A percentile compares a stretch with the other conserved stretches of the same genome.
These are phyloP conservation scores for Spatholobus suberectus DNA, from an alignment of 306 rosid genomes.

Conservation along the genomic window DNA sequence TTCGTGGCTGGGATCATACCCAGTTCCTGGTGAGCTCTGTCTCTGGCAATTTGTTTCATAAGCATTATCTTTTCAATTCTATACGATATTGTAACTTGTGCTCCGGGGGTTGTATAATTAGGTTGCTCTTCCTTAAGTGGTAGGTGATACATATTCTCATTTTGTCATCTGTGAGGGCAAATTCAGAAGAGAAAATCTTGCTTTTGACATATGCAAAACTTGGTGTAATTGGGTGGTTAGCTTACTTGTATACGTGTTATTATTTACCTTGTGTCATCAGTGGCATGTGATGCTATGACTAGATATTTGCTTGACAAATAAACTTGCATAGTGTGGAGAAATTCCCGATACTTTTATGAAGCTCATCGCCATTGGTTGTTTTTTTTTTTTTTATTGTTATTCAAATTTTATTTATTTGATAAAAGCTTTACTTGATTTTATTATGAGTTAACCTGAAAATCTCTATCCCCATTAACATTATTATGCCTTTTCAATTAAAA, in stretches of 20 bases:
- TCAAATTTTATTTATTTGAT: neutral
- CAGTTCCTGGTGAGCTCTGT: slow-evolving; percentile 75
- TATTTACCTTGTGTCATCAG: neutral
- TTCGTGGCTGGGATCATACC: slow-evolving; percentile 79
- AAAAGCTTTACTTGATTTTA: neutral
- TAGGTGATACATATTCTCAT: neutral
- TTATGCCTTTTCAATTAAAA: neutral
- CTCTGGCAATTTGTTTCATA: neutral
- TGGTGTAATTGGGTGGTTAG: slow-evolving; percentile 1
- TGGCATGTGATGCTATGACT: neutral
- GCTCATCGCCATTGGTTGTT: neutral
- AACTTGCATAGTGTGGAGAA: neutral
- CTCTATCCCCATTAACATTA: neutral
- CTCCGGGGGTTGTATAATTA: slow-evolving; percentile 11
- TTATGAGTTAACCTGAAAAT: neutral
- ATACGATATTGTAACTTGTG: neutral
- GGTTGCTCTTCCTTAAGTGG: neutral
- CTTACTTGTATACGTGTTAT: neutral
- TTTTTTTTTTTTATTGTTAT: neutral
- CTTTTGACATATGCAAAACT: slow-evolving; percentile 5
- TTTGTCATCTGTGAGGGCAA: neutral
- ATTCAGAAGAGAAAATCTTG: neutral
- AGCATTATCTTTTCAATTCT: neutral
- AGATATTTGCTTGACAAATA: neutral
- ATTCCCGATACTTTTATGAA: neutral